These are phyloP conservation scores for Pythium periplocum DNA, from an alignment of 352 stramenopile genomes.

Conservation along the genomic window DNA sequence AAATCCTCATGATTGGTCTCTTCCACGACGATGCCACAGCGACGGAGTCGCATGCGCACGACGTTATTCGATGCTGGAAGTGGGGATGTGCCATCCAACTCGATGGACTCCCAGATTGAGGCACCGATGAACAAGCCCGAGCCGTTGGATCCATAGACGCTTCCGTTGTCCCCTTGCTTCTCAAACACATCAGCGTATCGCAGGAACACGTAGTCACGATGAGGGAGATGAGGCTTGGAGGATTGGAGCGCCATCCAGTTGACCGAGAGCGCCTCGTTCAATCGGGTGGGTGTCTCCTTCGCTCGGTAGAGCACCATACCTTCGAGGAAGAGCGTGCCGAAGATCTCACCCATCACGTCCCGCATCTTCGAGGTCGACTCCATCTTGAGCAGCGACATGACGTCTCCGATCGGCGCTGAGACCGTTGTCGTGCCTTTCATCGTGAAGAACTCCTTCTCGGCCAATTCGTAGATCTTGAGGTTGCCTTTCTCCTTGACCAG, in stretches of 20 bases:
- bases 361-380: conserved; percentile 55
- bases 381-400: conserved; percentile 82
- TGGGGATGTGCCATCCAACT: conserved; percentile 70
- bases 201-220: conserved; percentile 86
- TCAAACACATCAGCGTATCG: conserved; percentile 77
- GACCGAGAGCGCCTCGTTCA: conserved; percentile 68
- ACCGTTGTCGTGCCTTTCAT: conserved; percentile 79
- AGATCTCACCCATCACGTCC: conserved; percentile 79
- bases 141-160: conserved; percentile 46
- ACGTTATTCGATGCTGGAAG: conserved; percentile 74
- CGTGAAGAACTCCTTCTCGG: conserved; percentile 82
- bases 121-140: conserved; percentile 69
- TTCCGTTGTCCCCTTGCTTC: conserved; percentile 54
- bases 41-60: conserved; percentile 70
- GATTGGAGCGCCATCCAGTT: conserved; percentile 80
- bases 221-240: conserved; percentile 75
- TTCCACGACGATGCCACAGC: conserved; percentile 77
- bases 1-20: conserved; percentile 51
- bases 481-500: conserved; percentile 65
- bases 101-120: conserved; percentile 82
- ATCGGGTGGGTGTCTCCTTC: conserved; percentile 37
- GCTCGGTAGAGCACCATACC: conserved; percentile 66
- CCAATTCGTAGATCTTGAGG: conserved; percentile 73
- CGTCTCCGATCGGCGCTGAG: conserved; percentile 62
- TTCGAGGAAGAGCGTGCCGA: conserved; percentile 79